Evolutionary conservation across 495 filamentous ascomycete genomes (phyloP).

Genomic region (Neurospora intermedia): DNA sequence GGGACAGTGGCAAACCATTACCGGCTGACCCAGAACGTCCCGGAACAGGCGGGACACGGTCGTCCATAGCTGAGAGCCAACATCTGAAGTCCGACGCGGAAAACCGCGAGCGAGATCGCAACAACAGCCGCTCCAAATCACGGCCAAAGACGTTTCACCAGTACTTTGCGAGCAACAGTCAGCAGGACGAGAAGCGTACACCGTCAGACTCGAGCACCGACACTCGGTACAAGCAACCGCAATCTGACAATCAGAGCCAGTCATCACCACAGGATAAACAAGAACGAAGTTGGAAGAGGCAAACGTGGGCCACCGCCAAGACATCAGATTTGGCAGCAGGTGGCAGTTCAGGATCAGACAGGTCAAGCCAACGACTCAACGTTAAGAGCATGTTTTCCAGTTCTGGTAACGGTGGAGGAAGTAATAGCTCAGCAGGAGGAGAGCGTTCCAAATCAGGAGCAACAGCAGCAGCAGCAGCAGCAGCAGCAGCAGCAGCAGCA

Average conservation of each 20-base stretch:
- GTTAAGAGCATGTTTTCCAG: neutral
- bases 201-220: conserved; percentile 39
- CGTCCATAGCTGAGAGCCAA: neutral
- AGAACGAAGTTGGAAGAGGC: neutral
- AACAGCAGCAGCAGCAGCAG: neutral
- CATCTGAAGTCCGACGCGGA: neutral
- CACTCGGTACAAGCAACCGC: conserved; percentile 16
- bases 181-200: neutral
- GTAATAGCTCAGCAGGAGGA: neutral
- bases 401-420: neutral
- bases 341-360: neutral
- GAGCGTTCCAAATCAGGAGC: neutral
- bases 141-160: neutral
- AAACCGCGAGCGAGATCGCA: neutral
- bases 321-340: neutral
- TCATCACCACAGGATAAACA: neutral
- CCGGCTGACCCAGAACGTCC: neutral
- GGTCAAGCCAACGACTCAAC: neutral
- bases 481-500: neutral
- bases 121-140: neutral
- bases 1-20: neutral
- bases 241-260: neutral
- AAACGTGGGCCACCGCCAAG: neutral
- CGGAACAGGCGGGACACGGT: neutral
- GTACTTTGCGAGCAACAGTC: neutral